Evolutionary conservation across 345 rosid genomes (phyloP), one percentile per base, ranked within the genome.

Genomic region (Arabidopsis suecica): DNA sequence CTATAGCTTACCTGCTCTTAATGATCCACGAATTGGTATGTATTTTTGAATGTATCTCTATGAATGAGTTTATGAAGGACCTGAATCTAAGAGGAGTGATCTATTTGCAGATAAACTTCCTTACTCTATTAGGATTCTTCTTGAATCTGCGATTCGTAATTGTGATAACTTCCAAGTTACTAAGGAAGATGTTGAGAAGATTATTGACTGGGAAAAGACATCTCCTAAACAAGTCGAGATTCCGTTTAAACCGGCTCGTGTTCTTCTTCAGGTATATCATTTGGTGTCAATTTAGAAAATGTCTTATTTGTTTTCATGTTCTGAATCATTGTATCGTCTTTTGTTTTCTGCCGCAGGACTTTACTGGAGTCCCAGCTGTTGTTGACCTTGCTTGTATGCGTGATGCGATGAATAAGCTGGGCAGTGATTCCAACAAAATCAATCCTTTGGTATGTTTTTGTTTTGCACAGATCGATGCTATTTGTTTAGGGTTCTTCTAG

Each of bases 321-420:
- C 83, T 4, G 23, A 23, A 61, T 50, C 72, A 87, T 84, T 93
- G 88, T 82, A 22, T 22, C 23, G 23, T 22, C 7, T 11, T 78
- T 76, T 9, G 69, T 16, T 60, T 40, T 38, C 16, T 30, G 16
- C 12, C 16, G 68, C 86, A 96, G 99, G 99, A 93, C 82, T 93
- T 96, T 84, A 96, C 99, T 68, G 99, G 99, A n/a, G 99, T 96
- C 32, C 99, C 99, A 36, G 99, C 93, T 28, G 99, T 93, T 38
- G 98, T 96, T 57, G 99, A 96, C 77, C 99, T 96, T 64, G 99
- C 99, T 74, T 83, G 93, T 58, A 96, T 96, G 99, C 92, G 99
- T 72, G 99, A 96, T 89, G 99, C 99, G 9, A 93, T 96, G 98
- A 86, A 80, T 65, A 91, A 74, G 33, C 93, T 96, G 22, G 97